Evolutionary conservation across 371 early-diverging fungal species (phyloP).

Genomic region (Rhizopus delemar): DNA sequence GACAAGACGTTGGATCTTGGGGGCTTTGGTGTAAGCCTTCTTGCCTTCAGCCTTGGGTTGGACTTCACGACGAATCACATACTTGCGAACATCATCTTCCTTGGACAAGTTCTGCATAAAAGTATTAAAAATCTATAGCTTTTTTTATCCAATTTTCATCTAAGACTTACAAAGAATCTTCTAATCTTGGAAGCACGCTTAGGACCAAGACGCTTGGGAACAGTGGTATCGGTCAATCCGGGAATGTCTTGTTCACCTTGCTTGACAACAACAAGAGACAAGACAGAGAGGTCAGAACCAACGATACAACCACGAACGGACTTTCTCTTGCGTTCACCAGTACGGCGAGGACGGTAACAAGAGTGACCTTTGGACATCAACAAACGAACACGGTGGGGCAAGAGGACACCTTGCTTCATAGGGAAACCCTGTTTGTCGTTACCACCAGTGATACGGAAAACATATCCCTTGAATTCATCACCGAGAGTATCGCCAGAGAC

Average conservation of each 20-base stretch:
- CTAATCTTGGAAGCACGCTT: slow-evolving; percentile 99
- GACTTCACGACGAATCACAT: slow-evolving; percentile 96
- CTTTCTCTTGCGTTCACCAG: slow-evolving; percentile 99
- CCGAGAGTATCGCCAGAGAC: slow-evolving; percentile 96
- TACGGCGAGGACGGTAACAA: slow-evolving; percentile 98
- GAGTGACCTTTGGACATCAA: slow-evolving; percentile 97
- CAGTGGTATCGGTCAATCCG: slow-evolving; percentile 94
- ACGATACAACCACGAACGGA: slow-evolving; percentile 99
- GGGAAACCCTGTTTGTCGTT: slow-evolving; percentile 99
- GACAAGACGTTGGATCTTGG: slow-evolving; percentile 97
- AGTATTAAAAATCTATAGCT: not conserved
- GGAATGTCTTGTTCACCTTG: slow-evolving; percentile 95
- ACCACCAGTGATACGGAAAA: slow-evolving; percentile 99
- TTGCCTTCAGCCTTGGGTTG: slow-evolving; percentile 83
- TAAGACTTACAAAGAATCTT: slow-evolving; percentile 86
- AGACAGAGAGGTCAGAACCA: slow-evolving; percentile 91
- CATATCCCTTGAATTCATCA: slow-evolving; percentile 99
- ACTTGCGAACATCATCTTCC: slow-evolving; percentile 98
- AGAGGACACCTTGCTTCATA: slow-evolving; percentile 97
- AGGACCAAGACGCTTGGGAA: slow-evolving; percentile 97
- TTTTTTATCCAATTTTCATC: not conserved
- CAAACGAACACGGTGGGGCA: slow-evolving; percentile 94
- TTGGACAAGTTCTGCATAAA: slow-evolving; percentile 73
- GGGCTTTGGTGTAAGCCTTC: slow-evolving; percentile 94
- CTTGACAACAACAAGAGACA: slow-evolving; percentile 95